These are phyloP conservation scores for Boletus rufocinnamomeus DNA, from an alignment of 768 basidiomycete genomes.

Conservation along the genomic window DNA sequence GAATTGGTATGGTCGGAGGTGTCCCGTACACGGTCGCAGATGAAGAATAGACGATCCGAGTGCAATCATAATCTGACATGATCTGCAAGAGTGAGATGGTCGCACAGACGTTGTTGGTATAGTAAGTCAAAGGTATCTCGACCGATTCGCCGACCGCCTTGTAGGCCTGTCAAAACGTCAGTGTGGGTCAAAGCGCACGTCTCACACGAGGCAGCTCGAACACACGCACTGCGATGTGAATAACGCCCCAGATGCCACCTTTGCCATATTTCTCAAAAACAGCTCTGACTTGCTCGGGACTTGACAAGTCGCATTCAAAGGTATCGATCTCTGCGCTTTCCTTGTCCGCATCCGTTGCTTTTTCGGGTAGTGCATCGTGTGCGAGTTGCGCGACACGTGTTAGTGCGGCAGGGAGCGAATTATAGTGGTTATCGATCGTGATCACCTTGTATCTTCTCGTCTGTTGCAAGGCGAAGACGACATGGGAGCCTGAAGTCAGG, in stretches of 20 bases:
- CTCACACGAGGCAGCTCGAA: not conserved
- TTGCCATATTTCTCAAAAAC: constrained; percentile 86
- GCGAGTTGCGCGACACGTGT: constrained; percentile 80
- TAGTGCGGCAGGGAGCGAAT: constrained; percentile 79
- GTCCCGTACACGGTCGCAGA: constrained; percentile 98
- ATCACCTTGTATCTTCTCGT: constrained; percentile 91
- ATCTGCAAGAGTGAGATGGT: constrained; percentile 83
- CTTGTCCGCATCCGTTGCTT: constrained; percentile 66
- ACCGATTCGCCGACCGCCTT: constrained; percentile 98
- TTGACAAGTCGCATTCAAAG: constrained; percentile 72
- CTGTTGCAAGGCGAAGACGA: constrained; percentile 82
- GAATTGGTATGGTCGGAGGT: constrained; percentile 89
- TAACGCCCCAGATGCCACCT: constrained; percentile 93
- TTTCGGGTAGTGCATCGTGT: constrained; percentile 63
- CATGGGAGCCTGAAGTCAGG: constrained; percentile 75
- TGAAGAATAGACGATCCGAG: constrained; percentile 93
- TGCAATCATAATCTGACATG: constrained; percentile 84
- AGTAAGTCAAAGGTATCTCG: constrained; percentile 91
- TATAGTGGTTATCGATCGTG: constrained; percentile 94
- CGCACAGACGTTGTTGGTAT: constrained; percentile 90
- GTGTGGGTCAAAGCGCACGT: not conserved
- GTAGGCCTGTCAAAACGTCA: constrained; percentile 62
- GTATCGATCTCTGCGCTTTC: constrained; percentile 74
- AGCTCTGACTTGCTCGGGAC: constrained; percentile 63
- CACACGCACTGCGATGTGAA: constrained; percentile 90